Evolutionary conservation across 2,329 filamentous ascomycete genomes (phyloP).

Genomic region (Monosporascus sp.): DNA sequence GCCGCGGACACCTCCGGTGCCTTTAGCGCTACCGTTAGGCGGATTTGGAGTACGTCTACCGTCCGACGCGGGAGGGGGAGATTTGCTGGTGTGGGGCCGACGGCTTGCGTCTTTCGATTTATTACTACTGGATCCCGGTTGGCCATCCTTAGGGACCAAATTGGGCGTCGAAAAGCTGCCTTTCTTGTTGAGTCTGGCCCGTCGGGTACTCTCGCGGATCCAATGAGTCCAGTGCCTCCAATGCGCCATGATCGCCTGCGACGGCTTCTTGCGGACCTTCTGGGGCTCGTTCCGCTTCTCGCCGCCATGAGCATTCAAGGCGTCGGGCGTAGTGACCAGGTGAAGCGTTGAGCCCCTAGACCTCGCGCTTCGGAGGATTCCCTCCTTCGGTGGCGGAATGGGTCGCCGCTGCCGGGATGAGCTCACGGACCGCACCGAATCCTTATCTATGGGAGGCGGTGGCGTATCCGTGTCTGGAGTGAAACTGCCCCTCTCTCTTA

Average conservation of each 20-base stretch:
- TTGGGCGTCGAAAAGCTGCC: conserved; percentile 57
- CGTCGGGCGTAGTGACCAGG: conserved; percentile 65
- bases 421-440: conserved; percentile 68
- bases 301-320: conserved; percentile 32
- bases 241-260: conserved; percentile 53
- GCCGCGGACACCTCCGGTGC: conserved; percentile 17
- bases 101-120: conserved; percentile 49
- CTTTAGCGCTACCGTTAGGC: conserved; percentile 45
- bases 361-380: conserved; percentile 60
- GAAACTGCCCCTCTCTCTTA: conserved; percentile 36
- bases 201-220: conserved; percentile 55
- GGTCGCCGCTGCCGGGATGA: conserved; percentile 73
- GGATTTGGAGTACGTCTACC: conserved; percentile 46
- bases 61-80: conserved; percentile 36
- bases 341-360: conserved; percentile 83
- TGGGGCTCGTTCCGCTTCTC: conserved; percentile 27
- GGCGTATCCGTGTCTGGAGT: conserved; percentile 44
- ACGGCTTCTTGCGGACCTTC: conserved; percentile 52
- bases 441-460: conserved; percentile 74
- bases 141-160: conserved; percentile 45
- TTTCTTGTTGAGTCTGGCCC: conserved; percentile 45
- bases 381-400: conserved; percentile 82
- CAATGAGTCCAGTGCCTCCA: conserved; percentile 63
- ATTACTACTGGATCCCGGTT: conserved; percentile 31
- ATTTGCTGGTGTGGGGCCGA: conserved; percentile 57